phyloP scores from a whole-genome alignment of 768 basidiomycete species.

The Lactarius tabidus region DNA sequence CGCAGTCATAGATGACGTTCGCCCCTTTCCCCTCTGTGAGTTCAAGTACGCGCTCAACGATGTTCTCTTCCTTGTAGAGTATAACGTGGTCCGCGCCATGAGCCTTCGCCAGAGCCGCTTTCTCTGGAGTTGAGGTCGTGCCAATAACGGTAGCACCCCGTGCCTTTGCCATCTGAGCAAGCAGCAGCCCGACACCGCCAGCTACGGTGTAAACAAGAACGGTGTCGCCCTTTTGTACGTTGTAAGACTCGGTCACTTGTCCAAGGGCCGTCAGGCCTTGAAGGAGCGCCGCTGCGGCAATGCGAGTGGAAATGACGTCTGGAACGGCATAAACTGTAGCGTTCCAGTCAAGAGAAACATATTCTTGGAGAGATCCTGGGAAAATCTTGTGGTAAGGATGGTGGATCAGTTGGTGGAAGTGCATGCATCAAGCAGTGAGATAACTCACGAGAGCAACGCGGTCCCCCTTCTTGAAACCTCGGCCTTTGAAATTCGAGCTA shows the following conservation, averaged over 20 bases:
- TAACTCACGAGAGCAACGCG: conserved; percentile 61
- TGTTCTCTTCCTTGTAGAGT: conserved; percentile 70
- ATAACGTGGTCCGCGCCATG: conserved; percentile 88
- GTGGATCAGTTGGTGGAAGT: conserved; percentile 1
- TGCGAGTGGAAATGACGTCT: conserved; percentile 48
- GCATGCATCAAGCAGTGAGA: background rate
- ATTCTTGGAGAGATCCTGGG: conserved; percentile 61
- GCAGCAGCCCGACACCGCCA: conserved; percentile 75
- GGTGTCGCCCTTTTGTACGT: conserved; percentile 72
- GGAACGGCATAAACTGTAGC: conserved; percentile 57
- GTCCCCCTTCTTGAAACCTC: conserved; percentile 61
- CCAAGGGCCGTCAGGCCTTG: conserved; percentile 78
- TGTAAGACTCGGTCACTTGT: conserved; percentile 81
- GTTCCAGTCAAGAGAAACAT: conserved; percentile 62
- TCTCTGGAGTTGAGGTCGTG: conserved; percentile 81
- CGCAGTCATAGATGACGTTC: no score
- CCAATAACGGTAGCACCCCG: conserved; percentile 91
- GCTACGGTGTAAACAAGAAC: conserved; percentile 89
- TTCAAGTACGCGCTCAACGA: conserved; percentile 66
- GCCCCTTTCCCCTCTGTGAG: conserved; percentile 78
- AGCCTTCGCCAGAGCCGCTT: conserved; percentile 72
- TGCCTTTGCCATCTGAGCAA: no score
- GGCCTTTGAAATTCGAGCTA: conserved; percentile 58
- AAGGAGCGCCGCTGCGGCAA: conserved; percentile 63
- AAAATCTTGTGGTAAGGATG: conserved; percentile 36